Evolutionary conservation across 805 yeast genomes (phyloP).

Genomic region (Candida succiphila): DNA sequence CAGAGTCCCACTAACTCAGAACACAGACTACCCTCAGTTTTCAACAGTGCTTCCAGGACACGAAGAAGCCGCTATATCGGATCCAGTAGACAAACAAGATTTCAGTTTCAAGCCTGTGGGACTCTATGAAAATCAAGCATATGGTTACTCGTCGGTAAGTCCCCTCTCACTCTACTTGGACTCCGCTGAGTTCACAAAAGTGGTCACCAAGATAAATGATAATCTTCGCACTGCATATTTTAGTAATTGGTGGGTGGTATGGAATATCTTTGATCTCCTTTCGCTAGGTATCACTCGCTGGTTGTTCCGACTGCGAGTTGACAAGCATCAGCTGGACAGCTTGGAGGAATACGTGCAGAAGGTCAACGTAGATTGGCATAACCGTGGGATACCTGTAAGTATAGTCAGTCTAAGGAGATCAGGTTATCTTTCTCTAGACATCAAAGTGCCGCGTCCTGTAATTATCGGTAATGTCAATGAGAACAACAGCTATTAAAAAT

Average conservation of each 20-base stretch:
- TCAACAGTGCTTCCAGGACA: slow-evolving; percentile 45
- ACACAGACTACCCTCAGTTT: slow-evolving; percentile 40
- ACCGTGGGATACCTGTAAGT: slow-evolving; percentile 17
- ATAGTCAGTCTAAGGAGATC: slow-evolving; percentile 41
- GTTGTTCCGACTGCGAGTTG: slow-evolving; percentile 20
- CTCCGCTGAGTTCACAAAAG: slow-evolving; percentile 26
- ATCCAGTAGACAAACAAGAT: slow-evolving; percentile 4
- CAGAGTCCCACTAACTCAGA: slow-evolving; percentile 48
- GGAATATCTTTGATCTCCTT: slow-evolving; percentile 30
- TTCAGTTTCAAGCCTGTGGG: slow-evolving; percentile 28
- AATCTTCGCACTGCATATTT: slow-evolving; percentile 28
- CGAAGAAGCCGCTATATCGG: slow-evolving; percentile 51
- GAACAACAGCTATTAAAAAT: background rate
- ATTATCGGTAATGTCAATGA: background rate
- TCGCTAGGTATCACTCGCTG: slow-evolving; percentile 32
- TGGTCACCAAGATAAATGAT: slow-evolving; percentile 36
- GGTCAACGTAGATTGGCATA: slow-evolving; percentile 18
- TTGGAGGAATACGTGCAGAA: slow-evolving; percentile 33
- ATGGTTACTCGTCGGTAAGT: slow-evolving; percentile 43
- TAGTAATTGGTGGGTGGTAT: slow-evolving; percentile 27
- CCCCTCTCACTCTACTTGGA: slow-evolving; percentile 33
- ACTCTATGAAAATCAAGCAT: slow-evolving; percentile 28
- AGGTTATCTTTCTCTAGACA: slow-evolving; percentile 50
- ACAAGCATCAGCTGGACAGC: slow-evolving; percentile 21
- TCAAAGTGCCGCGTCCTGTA: slow-evolving; percentile 37